A percentile compares a stretch with the other conserved stretches of the same genome.
Conservation (phyloP, 129 eudicot genomes). For the Tagetes patula region DNA sequence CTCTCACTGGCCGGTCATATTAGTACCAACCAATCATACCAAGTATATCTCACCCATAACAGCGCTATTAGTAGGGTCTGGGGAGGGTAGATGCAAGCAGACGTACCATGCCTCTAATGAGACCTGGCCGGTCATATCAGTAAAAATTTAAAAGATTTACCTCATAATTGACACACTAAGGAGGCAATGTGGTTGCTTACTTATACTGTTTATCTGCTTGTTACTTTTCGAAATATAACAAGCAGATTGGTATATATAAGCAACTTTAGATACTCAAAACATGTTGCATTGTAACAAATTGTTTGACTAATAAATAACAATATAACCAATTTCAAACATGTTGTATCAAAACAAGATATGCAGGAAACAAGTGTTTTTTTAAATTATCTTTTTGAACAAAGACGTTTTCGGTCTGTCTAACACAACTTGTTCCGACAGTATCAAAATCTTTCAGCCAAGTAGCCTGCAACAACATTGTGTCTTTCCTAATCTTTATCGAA, state of each 20-base stretch:
- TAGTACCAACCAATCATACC: too few relatives aligned
- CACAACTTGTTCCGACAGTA: neutral
- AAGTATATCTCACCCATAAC: neutral
- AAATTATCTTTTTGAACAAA: neutral
- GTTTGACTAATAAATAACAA: too few relatives aligned
- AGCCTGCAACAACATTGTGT: neutral
- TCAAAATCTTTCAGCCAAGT: slow-evolving; percentile 6
- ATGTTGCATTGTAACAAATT: neutral
- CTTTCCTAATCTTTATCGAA: neutral
- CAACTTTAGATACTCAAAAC: neutral
- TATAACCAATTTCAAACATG: too few relatives aligned
- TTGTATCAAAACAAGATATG: too few relatives aligned
- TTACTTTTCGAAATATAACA: too few relatives aligned
- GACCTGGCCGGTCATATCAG: neutral
- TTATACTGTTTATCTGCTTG: neutral
- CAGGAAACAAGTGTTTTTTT: too few relatives aligned
- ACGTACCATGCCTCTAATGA: too few relatives aligned
- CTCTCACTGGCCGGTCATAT: neutral
- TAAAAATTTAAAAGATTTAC: too few relatives aligned
- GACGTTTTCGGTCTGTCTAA: neutral
- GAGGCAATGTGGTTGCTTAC: neutral
- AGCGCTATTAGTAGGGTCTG: too few relatives aligned
- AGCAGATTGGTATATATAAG: too few relatives aligned
- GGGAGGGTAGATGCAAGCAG: too few relatives aligned
- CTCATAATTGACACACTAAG: neutral